Percentiles rank a stretch among this genome's conserved stretches.
Conservation (phyloP, 1,284 basidiomycete species). For the Mycosarcoma mackinlayi region DNA sequence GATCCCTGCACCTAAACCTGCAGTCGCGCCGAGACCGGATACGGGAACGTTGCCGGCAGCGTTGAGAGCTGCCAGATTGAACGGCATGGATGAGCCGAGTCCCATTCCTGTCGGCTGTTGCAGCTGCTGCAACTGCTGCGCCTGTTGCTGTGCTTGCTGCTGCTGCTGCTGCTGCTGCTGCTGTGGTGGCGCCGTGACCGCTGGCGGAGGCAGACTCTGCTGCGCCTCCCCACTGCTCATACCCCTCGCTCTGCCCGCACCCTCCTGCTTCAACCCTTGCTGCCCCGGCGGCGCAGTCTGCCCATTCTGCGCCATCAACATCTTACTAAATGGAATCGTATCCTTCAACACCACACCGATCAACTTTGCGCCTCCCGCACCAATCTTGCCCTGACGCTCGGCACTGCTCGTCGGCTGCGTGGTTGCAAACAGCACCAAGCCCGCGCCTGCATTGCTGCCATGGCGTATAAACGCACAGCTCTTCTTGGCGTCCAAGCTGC, state of each 20-base stretch:
- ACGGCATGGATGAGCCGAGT: constrained; percentile 44
- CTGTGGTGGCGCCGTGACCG: no score
- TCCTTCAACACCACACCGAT: constrained; percentile 55
- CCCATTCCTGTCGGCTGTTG: constrained; percentile 30
- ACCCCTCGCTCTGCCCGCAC: background rate
- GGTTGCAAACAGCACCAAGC: constrained; percentile 52
- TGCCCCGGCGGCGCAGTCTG: background rate
- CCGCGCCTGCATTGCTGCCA: constrained; percentile 40
- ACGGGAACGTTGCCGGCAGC: constrained; percentile 36
- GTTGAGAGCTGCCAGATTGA: constrained; percentile 35
- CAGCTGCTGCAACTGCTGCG: background rate
- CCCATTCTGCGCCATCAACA: constrained; percentile 30
- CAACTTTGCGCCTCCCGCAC: constrained; percentile 24
- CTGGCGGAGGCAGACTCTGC: no score
- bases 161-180: background rate
- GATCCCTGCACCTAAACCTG: constrained; percentile 8
- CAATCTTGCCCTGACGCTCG: constrained; percentile 19
- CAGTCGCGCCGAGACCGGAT: constrained; percentile 10
- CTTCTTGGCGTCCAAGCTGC: constrained; percentile 54
- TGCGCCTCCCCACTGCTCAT: background rate
- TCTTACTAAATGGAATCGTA: constrained; percentile 47
- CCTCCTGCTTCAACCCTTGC: background rate
- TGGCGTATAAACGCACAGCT: constrained; percentile 57
- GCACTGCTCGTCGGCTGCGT: constrained; percentile 43
- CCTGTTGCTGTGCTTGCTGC: background rate